Percentiles rank a stretch among this genome's conserved stretches.
Evolutionary conservation across 2,329 filamentous ascomycete species (phyloP).

Genomic region (Catunica adiposa): DNA sequence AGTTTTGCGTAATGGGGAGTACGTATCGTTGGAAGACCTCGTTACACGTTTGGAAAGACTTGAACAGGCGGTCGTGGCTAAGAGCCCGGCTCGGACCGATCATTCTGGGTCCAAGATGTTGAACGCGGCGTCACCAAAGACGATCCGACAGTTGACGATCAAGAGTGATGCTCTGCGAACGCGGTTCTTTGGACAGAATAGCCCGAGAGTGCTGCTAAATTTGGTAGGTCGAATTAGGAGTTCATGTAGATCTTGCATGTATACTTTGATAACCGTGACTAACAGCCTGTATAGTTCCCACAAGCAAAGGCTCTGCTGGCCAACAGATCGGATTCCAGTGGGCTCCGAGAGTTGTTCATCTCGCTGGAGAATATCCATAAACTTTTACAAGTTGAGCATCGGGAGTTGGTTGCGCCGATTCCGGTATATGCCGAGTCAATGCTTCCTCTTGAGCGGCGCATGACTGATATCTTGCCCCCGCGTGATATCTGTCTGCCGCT

Average conservation of each 20-base stretch:
- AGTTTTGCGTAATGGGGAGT: conserved; percentile 17
- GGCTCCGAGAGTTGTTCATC: conserved; percentile 27
- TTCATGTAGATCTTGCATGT: too few relatives aligned
- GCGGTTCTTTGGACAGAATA: conserved; percentile 37
- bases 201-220: conserved; percentile 36
- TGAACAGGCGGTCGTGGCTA: conserved; percentile 32
- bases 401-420: conserved; percentile 32
- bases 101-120: conserved; percentile 16
- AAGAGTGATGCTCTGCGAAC: conserved; percentile 31
- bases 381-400: conserved; percentile 31
- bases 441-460: conserved; percentile 39
- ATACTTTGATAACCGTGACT: neutral
- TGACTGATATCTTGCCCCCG: conserved; percentile 38
- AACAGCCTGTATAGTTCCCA: conserved; percentile 27
- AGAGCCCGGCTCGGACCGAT: conserved; percentile 26
- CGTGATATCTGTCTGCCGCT: conserved; percentile 35
- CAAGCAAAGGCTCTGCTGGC: conserved; percentile 36
- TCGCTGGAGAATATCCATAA: conserved; percentile 32
- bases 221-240: conserved; percentile 34
- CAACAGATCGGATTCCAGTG: conserved; percentile 25
- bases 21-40: conserved; percentile 30
- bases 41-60: conserved; percentile 34
- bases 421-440: conserved; percentile 42
- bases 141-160: conserved; percentile 33
- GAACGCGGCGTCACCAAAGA: conserved; percentile 25